phyloP scores from a whole-genome alignment of 202 grass and related monocot species.

The Brachypodium distachyon region DNA sequence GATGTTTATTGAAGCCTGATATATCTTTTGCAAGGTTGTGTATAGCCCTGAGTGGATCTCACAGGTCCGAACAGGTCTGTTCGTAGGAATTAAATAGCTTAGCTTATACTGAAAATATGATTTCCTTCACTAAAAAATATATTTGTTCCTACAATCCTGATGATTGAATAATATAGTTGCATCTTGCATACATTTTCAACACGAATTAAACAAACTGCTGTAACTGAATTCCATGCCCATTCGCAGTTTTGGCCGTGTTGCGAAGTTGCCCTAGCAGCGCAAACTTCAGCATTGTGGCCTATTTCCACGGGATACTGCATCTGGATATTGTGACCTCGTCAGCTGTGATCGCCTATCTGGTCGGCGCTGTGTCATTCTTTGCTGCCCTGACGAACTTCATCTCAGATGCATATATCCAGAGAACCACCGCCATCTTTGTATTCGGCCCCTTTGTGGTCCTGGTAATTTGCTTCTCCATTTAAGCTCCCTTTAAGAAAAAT shows the following conservation, averaged over 20 bases:
- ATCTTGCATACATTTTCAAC: not conserved
- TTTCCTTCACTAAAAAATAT: too few species aligned
- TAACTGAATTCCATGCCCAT: slow-evolving; percentile 5
- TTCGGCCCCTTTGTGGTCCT: slow-evolving; percentile 31
- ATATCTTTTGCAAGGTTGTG: too few species aligned
- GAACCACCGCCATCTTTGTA: slow-evolving; percentile 32
- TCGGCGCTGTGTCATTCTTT: slow-evolving; percentile 19
- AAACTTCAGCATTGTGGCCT: slow-evolving; percentile 51
- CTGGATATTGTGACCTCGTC: slow-evolving; percentile 48
- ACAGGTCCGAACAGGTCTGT: too few species aligned
- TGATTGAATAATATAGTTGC: not conserved
- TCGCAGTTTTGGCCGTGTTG: slow-evolving; percentile 43
- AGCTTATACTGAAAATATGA: not conserved
- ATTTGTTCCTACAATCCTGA: not conserved
- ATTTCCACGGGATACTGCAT: slow-evolving; percentile 40
- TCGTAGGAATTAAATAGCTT: not conserved
- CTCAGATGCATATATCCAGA: slow-evolving; percentile 37
- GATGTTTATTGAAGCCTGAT: not conserved
- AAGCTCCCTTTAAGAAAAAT: not conserved
- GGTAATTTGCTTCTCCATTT: slow-evolving; percentile 4
- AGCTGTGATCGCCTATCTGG: slow-evolving; percentile 34
- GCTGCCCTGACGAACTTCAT: slow-evolving; percentile 35
- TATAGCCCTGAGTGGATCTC: too few species aligned
- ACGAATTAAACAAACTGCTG: not conserved
- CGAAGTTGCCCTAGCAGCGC: slow-evolving; percentile 34